phyloP scores from a whole-genome alignment of 768 basidiomycete genomes.

The Tricholoma terreum region DNA sequence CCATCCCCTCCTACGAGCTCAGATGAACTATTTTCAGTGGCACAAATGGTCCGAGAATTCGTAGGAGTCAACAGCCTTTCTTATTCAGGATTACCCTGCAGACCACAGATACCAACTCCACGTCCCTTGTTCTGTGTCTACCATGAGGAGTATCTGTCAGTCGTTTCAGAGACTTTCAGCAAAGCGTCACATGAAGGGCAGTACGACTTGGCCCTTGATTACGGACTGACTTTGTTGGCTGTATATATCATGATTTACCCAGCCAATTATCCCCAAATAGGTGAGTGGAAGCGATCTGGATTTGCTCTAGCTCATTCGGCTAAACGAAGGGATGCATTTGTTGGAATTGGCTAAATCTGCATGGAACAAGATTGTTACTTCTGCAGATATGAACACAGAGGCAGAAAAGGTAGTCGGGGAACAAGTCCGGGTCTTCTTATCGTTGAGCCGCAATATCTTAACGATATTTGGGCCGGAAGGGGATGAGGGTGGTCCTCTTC shows the following conservation, averaged over 20 bases:
- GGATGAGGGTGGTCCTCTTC: conserved; percentile 56
- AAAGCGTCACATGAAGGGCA: conserved; percentile 65
- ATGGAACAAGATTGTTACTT: conserved; percentile 60
- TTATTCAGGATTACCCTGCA: conserved; percentile 26
- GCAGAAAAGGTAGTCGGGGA: conserved; percentile 22
- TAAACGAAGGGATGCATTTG: conserved; percentile 63
- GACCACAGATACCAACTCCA: conserved; percentile 38
- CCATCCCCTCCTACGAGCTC: conserved; percentile 36
- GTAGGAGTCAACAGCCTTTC: conserved; percentile 29
- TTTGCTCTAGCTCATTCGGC: background rate
- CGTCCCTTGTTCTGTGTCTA: conserved; percentile 39
- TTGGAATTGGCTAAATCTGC: conserved; percentile 73
- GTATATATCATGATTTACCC: conserved; percentile 73
- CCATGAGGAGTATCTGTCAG: conserved; percentile 55
- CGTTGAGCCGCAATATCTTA: conserved; percentile 40
- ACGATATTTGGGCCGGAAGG: conserved; percentile 57
- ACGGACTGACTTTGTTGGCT: conserved; percentile 58
- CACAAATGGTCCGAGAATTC: conserved; percentile 34
- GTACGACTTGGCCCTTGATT: conserved; percentile 47
- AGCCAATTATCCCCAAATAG: conserved; percentile 77
- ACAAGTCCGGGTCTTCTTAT: conserved; percentile 36
- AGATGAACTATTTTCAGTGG: conserved; percentile 27
- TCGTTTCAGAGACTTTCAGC: conserved; percentile 63
- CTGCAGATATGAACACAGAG: conserved; percentile 19
- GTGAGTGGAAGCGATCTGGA: conserved; percentile 34